Conservation (phyloP, 2,329 filamentous ascomycete species). For the Ascosphaera apis region DNA sequence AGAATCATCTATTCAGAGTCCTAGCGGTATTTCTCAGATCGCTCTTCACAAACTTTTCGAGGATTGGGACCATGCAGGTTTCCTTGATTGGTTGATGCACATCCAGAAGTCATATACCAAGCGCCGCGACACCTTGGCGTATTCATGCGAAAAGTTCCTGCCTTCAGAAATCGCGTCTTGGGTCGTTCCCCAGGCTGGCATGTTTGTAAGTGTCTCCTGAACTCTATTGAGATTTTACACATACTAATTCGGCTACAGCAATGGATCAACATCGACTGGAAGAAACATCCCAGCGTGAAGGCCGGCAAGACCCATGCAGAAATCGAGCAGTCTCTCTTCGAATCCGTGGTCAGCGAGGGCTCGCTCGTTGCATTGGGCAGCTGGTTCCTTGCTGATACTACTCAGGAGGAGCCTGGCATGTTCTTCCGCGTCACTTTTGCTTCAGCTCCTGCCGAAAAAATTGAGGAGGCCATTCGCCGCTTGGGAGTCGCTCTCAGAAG, state of each 20-base stretch:
- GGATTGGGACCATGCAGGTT: slow-evolving; percentile 80
- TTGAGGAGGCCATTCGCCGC: slow-evolving; percentile 47
- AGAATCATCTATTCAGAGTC: slow-evolving; percentile 67
- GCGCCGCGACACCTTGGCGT: slow-evolving; percentile 52
- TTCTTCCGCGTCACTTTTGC: slow-evolving; percentile 87
- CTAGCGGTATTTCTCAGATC: slow-evolving; percentile 63
- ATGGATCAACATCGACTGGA: slow-evolving; percentile 26
- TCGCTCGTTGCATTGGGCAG: slow-evolving; percentile 66
- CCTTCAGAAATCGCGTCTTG: slow-evolving; percentile 52
- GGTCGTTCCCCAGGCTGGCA: slow-evolving; percentile 59
- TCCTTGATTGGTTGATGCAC: slow-evolving; percentile 70
- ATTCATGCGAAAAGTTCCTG: slow-evolving; percentile 54
- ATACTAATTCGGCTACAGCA: slow-evolving; percentile 11
- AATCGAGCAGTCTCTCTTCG: slow-evolving; percentile 74
- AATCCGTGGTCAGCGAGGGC: slow-evolving; percentile 48
- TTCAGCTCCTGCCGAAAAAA: slow-evolving; percentile 47
- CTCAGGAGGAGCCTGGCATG: slow-evolving; percentile 35
- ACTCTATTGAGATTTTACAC: slow-evolving; percentile 1
- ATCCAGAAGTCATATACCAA: slow-evolving; percentile 60
- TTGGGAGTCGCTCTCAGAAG: slow-evolving; percentile 52
- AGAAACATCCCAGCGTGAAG: slow-evolving; percentile 19
- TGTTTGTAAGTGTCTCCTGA: slow-evolving; percentile 55
- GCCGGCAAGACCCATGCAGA: slow-evolving; percentile 16
- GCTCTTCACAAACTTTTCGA: slow-evolving; percentile 75
- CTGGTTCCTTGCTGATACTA: slow-evolving; percentile 68